Evolutionary conservation across 352 stramenopile species (phyloP).

Genomic region (Phytopythium montanum): DNA sequence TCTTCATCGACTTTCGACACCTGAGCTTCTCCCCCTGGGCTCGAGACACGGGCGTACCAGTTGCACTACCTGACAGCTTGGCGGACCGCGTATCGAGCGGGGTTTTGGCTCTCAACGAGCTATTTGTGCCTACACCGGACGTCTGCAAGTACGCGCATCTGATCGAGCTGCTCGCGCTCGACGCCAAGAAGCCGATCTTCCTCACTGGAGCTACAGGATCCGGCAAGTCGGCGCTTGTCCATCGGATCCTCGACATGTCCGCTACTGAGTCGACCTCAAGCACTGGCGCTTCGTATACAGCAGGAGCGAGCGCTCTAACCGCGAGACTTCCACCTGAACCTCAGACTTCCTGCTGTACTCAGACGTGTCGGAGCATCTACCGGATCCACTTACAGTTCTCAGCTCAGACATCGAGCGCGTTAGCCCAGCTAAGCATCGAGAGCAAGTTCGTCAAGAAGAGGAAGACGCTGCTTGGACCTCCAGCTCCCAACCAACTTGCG

Average conservation of each 20-base stretch:
- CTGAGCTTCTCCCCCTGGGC: slow-evolving; percentile 61
- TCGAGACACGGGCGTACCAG: slow-evolving; percentile 12
- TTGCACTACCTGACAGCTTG: background rate
- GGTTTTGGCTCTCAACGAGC: slow-evolving; percentile 31
- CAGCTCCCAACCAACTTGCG: slow-evolving; percentile 61
- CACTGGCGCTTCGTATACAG: background rate
- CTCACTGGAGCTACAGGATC: slow-evolving; percentile 87
- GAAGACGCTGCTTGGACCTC: slow-evolving; percentile 89
- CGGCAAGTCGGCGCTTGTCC: slow-evolving; percentile 85
- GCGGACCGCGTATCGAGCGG: slow-evolving; percentile 18
- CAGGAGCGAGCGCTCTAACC: background rate
- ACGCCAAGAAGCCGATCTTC: slow-evolving; percentile 73
- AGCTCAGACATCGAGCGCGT: slow-evolving; percentile 76
- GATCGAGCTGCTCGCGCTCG: slow-evolving; percentile 43
- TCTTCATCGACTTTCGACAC: slow-evolving; percentile 61
- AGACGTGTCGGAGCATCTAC: slow-evolving; percentile 21
- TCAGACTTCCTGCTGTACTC: background rate
- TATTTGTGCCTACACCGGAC: slow-evolving; percentile 65
- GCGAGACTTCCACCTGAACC: background rate
- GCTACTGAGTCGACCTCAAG: background rate
- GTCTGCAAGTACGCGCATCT: slow-evolving; percentile 66
- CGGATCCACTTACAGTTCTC: slow-evolving; percentile 80
- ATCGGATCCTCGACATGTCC: slow-evolving; percentile 50
- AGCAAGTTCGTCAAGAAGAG: slow-evolving; percentile 90
- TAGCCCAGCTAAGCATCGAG: slow-evolving; percentile 86